Percentiles rank a stretch among this genome's conserved stretches.
Evolutionary conservation across 2,329 filamentous ascomycete genomes (phyloP).

Genomic region (Calcarisporium arbuscula): DNA sequence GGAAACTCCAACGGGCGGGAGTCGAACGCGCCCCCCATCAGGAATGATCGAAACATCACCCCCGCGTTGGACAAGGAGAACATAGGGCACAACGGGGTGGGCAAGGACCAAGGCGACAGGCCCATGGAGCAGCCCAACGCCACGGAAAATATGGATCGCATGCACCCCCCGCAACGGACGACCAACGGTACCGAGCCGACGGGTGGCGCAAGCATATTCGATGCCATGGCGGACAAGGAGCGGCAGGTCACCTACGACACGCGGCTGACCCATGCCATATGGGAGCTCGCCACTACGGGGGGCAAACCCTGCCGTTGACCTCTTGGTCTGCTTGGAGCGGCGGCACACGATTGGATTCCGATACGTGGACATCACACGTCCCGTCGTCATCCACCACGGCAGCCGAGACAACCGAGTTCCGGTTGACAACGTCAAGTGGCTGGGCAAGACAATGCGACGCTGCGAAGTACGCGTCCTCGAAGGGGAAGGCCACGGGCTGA

Average conservation of each 20-base stretch:
- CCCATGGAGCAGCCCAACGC: constrained; percentile 20
- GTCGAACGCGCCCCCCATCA: too few species aligned
- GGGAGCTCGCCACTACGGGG: constrained; percentile 86
- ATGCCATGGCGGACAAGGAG: constrained; percentile 62
- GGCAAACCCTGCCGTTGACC: constrained; percentile 88
- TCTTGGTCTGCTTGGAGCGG: constrained; percentile 87
- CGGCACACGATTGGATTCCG: constrained; percentile 89
- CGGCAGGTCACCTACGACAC: constrained; percentile 72
- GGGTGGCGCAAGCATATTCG: constrained; percentile 47
- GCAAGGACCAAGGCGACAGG: constrained; percentile 17
- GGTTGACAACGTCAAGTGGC: constrained; percentile 90
- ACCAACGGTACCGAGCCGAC: constrained; percentile 21
- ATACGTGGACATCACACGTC: constrained; percentile 89
- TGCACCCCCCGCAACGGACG: constrained; percentile 25
- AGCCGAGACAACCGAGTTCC: constrained; percentile 86
- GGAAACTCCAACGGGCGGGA: constrained; percentile 34
- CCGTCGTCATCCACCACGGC: constrained; percentile 91
- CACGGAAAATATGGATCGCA: constrained; percentile 44
- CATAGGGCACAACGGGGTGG: constrained; percentile 18
- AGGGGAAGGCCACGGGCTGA: constrained; percentile 88
- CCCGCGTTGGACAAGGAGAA: constrained; percentile 47
- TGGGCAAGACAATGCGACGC: constrained; percentile 86
- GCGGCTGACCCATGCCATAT: constrained; percentile 85
- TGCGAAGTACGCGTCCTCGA: constrained; percentile 89
- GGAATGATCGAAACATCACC: constrained; percentile 29